Evolutionary conservation across 2,329 filamentous ascomycete genomes (phyloP).

Genomic region (Zymoseptoria passerinii): DNA sequence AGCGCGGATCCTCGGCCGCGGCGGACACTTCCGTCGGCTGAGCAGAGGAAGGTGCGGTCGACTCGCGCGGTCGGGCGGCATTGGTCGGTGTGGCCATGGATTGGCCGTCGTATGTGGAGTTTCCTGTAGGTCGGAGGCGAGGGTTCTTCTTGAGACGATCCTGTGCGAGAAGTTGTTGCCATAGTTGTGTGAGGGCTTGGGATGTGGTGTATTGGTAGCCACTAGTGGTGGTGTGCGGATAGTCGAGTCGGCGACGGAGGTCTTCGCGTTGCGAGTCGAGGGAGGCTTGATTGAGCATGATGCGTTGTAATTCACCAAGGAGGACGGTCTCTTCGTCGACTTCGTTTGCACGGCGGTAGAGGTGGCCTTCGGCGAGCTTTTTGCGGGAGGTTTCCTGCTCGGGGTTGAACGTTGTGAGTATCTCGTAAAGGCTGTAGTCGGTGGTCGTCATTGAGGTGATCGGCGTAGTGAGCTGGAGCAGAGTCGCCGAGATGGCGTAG

Average conservation of each 20-base stretch:
- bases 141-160: conserved; percentile 86
- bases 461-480: conserved; percentile 72
- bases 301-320: conserved; percentile 82
- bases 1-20: conserved; percentile 65
- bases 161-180: conserved; percentile 71
- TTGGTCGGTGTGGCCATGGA: conserved; percentile 10
- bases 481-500: conserved; percentile 74
- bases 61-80: conserved; percentile 34
- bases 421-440: conserved; percentile 76
- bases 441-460: conserved; percentile 78
- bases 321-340: conserved; percentile 86
- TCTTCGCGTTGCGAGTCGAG: conserved; percentile 76
- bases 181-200: conserved; percentile 66
- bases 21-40: conserved; percentile 50
- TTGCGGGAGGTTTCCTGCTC: conserved; percentile 72
- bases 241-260: conserved; percentile 75
- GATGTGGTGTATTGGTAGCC: conserved; percentile 63
- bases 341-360: conserved; percentile 76
- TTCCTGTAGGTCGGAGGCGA: conserved; percentile 30
- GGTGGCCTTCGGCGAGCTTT: conserved; percentile 69
- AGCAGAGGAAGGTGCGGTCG: conserved; percentile 36
- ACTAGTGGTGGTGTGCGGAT: conserved; percentile 57
- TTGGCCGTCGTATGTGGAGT: conserved; percentile 19
- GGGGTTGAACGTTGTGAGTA: conserved; percentile 79
- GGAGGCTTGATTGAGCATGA: conserved; percentile 74